phyloP scores from a whole-genome alignment of 208 protist species.

The Crithidia expoeki region DNA sequence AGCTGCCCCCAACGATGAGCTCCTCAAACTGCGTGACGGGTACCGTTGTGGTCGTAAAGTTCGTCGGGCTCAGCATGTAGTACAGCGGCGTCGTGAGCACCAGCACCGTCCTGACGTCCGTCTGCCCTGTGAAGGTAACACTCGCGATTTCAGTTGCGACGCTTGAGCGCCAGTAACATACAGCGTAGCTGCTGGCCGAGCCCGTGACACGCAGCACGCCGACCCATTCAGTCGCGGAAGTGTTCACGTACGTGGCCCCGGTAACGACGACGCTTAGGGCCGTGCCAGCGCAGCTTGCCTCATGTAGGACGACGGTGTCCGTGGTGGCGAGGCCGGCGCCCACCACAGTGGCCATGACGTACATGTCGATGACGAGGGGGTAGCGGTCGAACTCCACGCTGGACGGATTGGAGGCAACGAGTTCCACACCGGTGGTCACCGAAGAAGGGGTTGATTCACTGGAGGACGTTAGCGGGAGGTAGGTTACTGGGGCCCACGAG shows the following conservation, averaged over 20 bases:
- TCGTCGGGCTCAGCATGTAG: constrained; percentile 55
- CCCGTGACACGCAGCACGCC: constrained; percentile 75
- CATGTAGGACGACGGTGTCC: constrained; percentile 58
- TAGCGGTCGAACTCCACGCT: constrained; percentile 70
- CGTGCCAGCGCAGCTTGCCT: constrained; percentile 42
- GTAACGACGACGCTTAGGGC: constrained; percentile 44
- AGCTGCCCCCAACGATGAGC: constrained; percentile 65
- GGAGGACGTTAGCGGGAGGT: constrained; percentile 9
- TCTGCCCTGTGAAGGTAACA: constrained; percentile 41
- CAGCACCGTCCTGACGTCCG: constrained; percentile 36
- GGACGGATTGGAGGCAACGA: constrained; percentile 75
- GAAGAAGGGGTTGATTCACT: constrained; percentile 4
- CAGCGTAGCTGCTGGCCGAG: constrained; percentile 39
- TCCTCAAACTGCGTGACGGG: constrained; percentile 67
- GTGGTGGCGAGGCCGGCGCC: constrained; percentile 48
- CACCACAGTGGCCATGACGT: constrained; percentile 81
- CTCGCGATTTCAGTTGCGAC: constrained; percentile 67
- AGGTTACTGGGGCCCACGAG: constrained; percentile 80
- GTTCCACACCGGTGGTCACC: constrained; percentile 27
- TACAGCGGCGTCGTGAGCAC: constrained; percentile 62
- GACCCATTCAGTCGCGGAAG: constrained; percentile 53
- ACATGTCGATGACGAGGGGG: constrained; percentile 69
- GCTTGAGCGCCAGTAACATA: constrained; percentile 76
- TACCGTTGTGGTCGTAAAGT: constrained; percentile 53
- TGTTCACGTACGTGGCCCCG: constrained; percentile 28